Conservation (phyloP, 768 basidiomycete species). For the Leccinum boreale region DNA sequence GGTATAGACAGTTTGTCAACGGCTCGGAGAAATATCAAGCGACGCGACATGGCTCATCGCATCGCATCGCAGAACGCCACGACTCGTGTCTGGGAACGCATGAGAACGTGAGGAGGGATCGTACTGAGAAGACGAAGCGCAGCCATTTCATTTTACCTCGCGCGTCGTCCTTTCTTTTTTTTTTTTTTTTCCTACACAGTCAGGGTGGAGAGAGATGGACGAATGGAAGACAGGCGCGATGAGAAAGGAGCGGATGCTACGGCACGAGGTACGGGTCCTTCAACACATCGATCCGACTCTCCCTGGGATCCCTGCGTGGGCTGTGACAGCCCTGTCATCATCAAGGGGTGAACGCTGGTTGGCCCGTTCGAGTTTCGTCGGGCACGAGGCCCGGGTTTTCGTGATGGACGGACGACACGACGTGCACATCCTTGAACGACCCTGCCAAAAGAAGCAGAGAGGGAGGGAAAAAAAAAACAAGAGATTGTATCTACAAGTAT, state of each 20-base stretch:
- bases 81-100: conserved; percentile 4
- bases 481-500: neutral
- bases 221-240: neutral
- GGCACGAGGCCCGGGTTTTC: conserved; percentile 5
- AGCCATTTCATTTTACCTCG: neutral
- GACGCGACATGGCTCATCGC: neutral
- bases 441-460: conserved; percentile 2
- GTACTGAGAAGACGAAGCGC: neutral
- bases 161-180: neutral
- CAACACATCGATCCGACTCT: neutral
- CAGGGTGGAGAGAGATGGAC: neutral
- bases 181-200: neutral
- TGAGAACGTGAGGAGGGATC: conserved; percentile 1
- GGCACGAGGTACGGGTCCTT: neutral
- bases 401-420: neutral
- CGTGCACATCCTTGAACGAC: neutral
- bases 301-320: neutral
- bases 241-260: neutral
- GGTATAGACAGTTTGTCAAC: neutral
- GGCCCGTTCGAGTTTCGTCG: neutral
- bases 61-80: neutral
- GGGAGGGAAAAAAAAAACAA: conserved; percentile 2
- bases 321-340: neutral
- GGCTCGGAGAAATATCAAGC: neutral
- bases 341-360: neutral